These are phyloP conservation scores for Ophiostoma montium DNA, from an alignment of 2,329 filamentous ascomycete genomes.

Conservation along the genomic window DNA sequence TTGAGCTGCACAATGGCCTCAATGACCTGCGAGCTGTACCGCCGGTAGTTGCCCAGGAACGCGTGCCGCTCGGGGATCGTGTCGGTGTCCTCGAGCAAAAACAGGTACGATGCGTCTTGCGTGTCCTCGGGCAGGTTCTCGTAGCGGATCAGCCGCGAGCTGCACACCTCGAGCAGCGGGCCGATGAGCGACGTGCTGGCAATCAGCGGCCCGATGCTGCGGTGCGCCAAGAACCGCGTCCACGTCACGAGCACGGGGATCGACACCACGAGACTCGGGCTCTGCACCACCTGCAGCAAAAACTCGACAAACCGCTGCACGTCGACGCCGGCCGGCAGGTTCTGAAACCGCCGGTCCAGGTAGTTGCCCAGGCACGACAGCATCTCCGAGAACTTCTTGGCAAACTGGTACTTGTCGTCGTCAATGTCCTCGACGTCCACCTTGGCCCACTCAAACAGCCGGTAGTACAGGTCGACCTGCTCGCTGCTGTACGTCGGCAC, in stretches of 20 bases:
- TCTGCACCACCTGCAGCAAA: constrained; percentile 64
- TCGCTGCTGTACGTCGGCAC: constrained; percentile 64
- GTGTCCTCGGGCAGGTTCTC: constrained; percentile 74
- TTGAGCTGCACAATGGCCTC: constrained; percentile 74
- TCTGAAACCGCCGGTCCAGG: constrained; percentile 60
- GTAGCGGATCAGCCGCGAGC: constrained; percentile 70
- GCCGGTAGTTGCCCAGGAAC: constrained; percentile 87
- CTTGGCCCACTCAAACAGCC: constrained; percentile 65
- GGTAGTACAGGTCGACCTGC: constrained; percentile 55
- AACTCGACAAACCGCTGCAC: constrained; percentile 66
- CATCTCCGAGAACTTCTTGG: constrained; percentile 92
- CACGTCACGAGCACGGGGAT: constrained; percentile 86
- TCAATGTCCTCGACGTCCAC: constrained; percentile 74
- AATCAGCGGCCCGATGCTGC: constrained; percentile 50
- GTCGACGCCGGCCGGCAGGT: constrained; percentile 49
- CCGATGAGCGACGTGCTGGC: constrained; percentile 53
- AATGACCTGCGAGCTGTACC: constrained; percentile 78
- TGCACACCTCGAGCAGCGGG: constrained; percentile 68
- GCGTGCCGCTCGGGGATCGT: constrained; percentile 87
- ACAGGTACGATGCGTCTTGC: constrained; percentile 63
- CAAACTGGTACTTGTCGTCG: constrained; percentile 79
- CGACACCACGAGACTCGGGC: constrained; percentile 79
- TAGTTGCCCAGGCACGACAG: constrained; percentile 75
- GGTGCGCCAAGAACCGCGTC: constrained; percentile 66
- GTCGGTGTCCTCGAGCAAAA: constrained; percentile 87